Evolutionary conservation across 495 filamentous ascomycete species (phyloP), one percentile per base, ranked within the genome.

Genomic region (Aspergillus nanangensis): DNA sequence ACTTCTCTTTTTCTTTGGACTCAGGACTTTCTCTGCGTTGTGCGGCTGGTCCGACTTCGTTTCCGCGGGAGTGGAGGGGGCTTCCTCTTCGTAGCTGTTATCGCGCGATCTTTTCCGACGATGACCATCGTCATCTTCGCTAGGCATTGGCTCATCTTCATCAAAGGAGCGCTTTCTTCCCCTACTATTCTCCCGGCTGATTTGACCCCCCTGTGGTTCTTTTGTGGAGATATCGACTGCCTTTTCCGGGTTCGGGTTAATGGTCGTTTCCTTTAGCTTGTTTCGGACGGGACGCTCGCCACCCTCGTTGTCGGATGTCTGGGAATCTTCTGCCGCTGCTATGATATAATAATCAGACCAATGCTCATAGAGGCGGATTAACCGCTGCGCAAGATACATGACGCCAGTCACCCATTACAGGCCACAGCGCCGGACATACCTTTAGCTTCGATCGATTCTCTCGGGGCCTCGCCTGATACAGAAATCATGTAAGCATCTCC

Each of bases 91-190:
- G 10, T 32, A 41, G 22, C 36, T 49, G 29, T 51, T 63, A 41
- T 77, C 72, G 38, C 73, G 69, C 34, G 75, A 78, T 51, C 74
- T 63, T 51, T 76, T 78, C 43, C 67, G 55, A 42, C 63, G 46
- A 47, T 64, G 63, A 7, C 53, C 50, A 17, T 62, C 62, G 15
- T 62, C 61, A 18, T 65, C 58, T 34, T 65, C 58, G 33, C 19
- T 51, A 21, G 56, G 55, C 19, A 57, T 61, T 13, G 51, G 34
- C 39, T 76, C 55, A 2, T 71, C 55, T 31, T 78, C 72, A 43
- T 81, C 77, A 39, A 74, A 73, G 15, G 79, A 83, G 41, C 81
- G 63, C 63, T 85, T 85, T 34, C 78, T 61, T 10, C 75, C 73
- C 29, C 70, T 55, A 34, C 53, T 63, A 45, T 48, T 68, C n/a